Percentiles rank a stretch among this genome's conserved stretches.
Conservation (phyloP, 2,329 filamentous ascomycete genomes). For the Cladorrhinum sp. region DNA sequence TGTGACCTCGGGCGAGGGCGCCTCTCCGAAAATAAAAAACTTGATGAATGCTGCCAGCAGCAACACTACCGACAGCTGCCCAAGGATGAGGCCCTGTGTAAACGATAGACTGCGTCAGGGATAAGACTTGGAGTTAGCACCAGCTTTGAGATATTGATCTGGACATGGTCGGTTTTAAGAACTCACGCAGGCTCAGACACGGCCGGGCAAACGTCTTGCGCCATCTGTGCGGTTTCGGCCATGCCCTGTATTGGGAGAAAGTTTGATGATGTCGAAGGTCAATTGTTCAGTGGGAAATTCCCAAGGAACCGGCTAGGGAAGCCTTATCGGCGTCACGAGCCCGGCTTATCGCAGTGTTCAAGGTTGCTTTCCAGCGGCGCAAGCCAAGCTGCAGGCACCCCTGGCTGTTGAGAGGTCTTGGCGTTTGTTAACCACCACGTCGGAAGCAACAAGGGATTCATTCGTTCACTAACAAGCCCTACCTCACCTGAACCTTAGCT, state of each 20-base stretch:
- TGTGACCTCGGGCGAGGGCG: conserved; percentile 73
- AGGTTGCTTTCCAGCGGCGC: neutral
- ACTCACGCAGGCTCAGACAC: conserved; percentile 47
- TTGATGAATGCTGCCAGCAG: conserved; percentile 95
- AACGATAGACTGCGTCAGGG: conserved; percentile 69
- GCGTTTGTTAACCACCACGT: too few relatives aligned
- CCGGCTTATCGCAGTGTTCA: neutral
- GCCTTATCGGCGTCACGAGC: neutral
- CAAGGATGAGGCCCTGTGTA: conserved; percentile 87
- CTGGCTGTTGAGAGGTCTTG: neutral
- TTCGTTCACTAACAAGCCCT: neutral
- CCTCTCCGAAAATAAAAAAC: conserved; percentile 91
- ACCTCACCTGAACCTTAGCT: neutral
- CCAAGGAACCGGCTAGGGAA: neutral
- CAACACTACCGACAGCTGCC: conserved; percentile 87
- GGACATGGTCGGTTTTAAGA: neutral
- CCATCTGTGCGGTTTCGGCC: conserved; percentile 31
- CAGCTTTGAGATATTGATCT: too few relatives aligned
- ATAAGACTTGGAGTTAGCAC: too few relatives aligned
- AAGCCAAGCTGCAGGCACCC: neutral
- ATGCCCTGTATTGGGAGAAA: neutral
- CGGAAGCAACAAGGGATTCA: neutral
- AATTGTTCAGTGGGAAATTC: neutral
- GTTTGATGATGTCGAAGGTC: neutral
- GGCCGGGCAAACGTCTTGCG: conserved; percentile 41